Percentiles rank a stretch among this genome's conserved stretches.
Conservation (phyloP, 2,329 filamentous ascomycete genomes). For the Shiraia sp. region DNA sequence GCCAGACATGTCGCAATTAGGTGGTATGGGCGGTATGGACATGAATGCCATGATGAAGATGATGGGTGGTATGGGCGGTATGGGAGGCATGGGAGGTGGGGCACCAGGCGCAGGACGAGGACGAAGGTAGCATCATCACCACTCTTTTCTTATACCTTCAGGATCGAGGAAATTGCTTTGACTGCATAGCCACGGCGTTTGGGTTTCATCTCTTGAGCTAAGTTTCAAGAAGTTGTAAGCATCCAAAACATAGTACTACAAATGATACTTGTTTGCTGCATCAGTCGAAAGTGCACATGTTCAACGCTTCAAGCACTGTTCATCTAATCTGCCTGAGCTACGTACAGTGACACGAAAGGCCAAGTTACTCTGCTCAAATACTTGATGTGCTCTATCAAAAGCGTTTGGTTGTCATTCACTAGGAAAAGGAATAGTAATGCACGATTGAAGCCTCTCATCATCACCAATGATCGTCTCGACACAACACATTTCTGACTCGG, state of each 20-base stretch:
- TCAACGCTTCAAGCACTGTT: too few relatives aligned
- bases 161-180: conserved; percentile 8
- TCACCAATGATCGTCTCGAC: too few relatives aligned
- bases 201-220: conserved; percentile 1
- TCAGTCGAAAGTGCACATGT: conserved; percentile 3
- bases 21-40: conserved; percentile 58
- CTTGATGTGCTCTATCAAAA: too few relatives aligned
- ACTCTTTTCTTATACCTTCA: neutral
- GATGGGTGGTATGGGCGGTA: conserved; percentile 39
- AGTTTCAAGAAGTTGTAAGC: neutral
- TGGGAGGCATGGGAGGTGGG: conserved; percentile 14
- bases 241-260: neutral
- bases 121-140: conserved; percentile 16
- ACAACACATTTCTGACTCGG: too few relatives aligned
- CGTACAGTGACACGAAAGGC: too few relatives aligned
- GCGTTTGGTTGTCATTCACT: too few relatives aligned
- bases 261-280: conserved; percentile 2
- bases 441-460: too few relatives aligned
- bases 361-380: too few relatives aligned
- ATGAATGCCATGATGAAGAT: conserved; percentile 42
- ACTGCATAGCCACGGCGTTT: conserved; percentile 38
- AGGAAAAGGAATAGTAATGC: too few relatives aligned
- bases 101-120: conserved; percentile 24
- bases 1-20: conserved; percentile 64
- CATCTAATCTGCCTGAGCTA: too few relatives aligned